Evolutionary conservation across 1,284 basidiomycete species (phyloP).

Genomic region (Leccinum pachyderme): DNA sequence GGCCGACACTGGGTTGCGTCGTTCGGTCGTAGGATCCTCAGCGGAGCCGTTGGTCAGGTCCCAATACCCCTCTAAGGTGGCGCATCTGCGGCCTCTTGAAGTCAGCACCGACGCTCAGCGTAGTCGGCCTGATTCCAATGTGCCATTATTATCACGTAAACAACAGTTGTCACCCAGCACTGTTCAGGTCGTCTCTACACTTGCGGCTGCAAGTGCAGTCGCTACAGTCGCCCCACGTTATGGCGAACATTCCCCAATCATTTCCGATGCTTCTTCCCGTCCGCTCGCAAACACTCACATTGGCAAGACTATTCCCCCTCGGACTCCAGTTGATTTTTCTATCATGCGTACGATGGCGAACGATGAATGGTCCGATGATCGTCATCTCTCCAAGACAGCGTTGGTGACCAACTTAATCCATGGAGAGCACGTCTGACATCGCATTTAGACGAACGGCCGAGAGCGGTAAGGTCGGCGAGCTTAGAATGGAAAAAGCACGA

Average conservation of each 20-base stretch:
- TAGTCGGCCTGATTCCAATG: background rate
- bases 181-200: background rate
- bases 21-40: background rate
- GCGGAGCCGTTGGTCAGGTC: background rate
- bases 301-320: background rate
- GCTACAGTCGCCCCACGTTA: background rate
- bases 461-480: background rate
- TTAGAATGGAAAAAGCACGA: background rate
- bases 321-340: background rate
- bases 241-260: background rate
- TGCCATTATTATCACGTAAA: background rate
- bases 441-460: constrained; percentile 3
- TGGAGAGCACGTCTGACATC: constrained; percentile 2
- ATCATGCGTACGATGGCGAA: too few species aligned
- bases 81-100: background rate
- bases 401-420: constrained; percentile 6
- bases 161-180: background rate
- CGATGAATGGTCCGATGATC: background rate
- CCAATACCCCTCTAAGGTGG: background rate
- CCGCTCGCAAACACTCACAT: background rate
- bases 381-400: background rate
- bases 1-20: background rate
- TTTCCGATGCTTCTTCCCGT: background rate
- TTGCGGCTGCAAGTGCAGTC: background rate
- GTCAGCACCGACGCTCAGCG: background rate